These are phyloP conservation scores for Exophiala lecanii-corni DNA, from an alignment of 2,329 filamentous ascomycete species.

Conservation along the genomic window DNA sequence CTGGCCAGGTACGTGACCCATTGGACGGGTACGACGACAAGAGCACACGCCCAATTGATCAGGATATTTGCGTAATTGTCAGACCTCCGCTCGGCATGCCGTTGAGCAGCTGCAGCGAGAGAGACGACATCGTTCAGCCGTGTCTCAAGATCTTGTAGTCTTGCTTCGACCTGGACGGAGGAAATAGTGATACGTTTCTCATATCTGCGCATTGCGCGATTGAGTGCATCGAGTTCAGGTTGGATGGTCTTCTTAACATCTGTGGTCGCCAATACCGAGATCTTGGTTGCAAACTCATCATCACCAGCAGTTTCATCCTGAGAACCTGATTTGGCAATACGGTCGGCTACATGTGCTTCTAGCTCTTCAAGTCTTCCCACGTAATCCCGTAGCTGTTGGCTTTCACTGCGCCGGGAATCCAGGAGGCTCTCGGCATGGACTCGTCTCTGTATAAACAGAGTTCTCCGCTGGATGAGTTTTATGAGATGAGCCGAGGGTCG, in stretches of 20 bases:
- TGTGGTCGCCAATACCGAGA: conserved; percentile 35
- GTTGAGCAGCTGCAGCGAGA: conserved; percentile 67
- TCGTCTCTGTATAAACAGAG: conserved; percentile 73
- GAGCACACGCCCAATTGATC: conserved; percentile 35
- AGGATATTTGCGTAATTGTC: conserved; percentile 30
- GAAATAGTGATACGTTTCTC: conserved; percentile 81
- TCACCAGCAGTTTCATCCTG: conserved; percentile 34
- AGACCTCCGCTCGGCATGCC: conserved; percentile 25
- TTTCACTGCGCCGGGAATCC: conserved; percentile 11
- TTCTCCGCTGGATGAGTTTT: conserved; percentile 72
- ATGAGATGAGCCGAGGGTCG: conserved; percentile 77
- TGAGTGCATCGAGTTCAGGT: conserved; percentile 81
- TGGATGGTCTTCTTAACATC: conserved; percentile 65
- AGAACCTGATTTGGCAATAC: conserved; percentile 23
- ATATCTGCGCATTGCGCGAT: conserved; percentile 81
- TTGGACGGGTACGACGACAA: conserved; percentile 35
- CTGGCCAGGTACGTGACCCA: conserved; percentile 29
- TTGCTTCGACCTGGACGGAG: conserved; percentile 69
- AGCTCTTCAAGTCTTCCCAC: conserved; percentile 64
- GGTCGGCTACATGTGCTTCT: conserved; percentile 53
- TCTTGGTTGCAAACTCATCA: conserved; percentile 34
- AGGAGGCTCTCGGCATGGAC: conserved; percentile 43
- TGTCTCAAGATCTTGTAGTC: conserved; percentile 66
- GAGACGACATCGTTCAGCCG: conserved; percentile 72
- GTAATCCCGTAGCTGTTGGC: conserved; percentile 44